phyloP scores from a whole-genome alignment of 257 asterid genomes.

The Solanum neorickii region DNA sequence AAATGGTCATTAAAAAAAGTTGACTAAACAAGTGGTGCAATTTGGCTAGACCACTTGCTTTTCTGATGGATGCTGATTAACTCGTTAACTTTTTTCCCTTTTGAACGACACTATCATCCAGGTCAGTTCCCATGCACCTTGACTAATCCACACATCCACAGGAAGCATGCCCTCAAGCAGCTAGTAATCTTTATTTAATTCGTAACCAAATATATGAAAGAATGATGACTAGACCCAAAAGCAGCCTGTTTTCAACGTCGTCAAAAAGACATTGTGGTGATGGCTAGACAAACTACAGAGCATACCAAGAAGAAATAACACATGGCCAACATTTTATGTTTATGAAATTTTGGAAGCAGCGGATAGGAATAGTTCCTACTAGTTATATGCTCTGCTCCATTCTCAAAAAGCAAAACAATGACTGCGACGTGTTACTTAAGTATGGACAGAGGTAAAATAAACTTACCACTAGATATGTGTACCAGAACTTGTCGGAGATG shows the following conservation, averaged over 20 bases:
- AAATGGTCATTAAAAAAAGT: background rate
- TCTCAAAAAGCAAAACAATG: background rate
- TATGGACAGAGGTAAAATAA: background rate
- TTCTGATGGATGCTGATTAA: background rate
- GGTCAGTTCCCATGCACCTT: background rate
- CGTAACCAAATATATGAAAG: background rate
- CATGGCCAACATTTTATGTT: background rate
- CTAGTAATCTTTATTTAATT: background rate
- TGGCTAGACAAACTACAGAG: background rate
- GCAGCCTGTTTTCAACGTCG: background rate
- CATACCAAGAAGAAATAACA: background rate
- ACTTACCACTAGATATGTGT: slow-evolving; percentile 80
- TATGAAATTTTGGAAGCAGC: background rate
- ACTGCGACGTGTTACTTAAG: background rate
- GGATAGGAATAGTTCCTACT: background rate
- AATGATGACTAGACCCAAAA: background rate
- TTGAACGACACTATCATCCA: background rate
- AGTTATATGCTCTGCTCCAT: background rate
- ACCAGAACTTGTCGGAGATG: slow-evolving; percentile 82
- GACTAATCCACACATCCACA: background rate
- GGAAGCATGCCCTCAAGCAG: background rate
- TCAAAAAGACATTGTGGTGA: background rate
- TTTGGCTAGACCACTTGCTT: background rate
- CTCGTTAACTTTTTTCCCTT: background rate
- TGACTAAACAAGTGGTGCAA: background rate